phyloP scores from a whole-genome alignment of 768 basidiomycete genomes.

The Wakefieldia striispora region DNA sequence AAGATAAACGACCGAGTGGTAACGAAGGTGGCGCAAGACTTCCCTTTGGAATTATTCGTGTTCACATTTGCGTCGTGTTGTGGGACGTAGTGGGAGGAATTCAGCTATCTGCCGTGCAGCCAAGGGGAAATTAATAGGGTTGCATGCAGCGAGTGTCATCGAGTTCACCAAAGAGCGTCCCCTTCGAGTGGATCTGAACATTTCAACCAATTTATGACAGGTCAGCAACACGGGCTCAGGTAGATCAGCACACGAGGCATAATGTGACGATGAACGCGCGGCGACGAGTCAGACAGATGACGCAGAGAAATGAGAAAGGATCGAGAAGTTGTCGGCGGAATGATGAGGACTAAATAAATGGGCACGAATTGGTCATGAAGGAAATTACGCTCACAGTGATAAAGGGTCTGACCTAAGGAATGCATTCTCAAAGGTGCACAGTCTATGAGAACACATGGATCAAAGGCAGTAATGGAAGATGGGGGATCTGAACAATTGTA shows the following conservation, averaged over 20 bases:
- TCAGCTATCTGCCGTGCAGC: not conserved
- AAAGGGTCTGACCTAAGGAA: not conserved
- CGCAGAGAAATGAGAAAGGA: conserved; percentile 1
- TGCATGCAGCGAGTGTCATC: not conserved
- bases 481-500: conserved; percentile 3
- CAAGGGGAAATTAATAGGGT: not conserved
- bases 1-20: not conserved
- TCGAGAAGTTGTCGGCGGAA: conserved; percentile 1
- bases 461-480: not conserved
- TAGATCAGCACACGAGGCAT: conserved; percentile 9
- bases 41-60: conserved; percentile 1
- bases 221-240: conserved; percentile 1
- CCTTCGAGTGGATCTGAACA: not conserved
- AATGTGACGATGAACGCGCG: conserved; percentile 1
- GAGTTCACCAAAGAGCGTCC: not conserved
- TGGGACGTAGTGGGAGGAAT: conserved; percentile 20
- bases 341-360: not conserved
- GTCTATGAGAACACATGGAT: not conserved
- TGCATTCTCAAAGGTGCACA: not conserved
- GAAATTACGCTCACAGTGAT: conserved; percentile 8
- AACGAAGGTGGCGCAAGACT: not conserved
- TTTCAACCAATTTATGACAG: conserved; percentile 5
- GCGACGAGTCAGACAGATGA: conserved; percentile 3
- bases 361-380: conserved; percentile 1
- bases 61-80: conserved; percentile 6